Percentiles rank a stretch among this genome's conserved stretches.
Evolutionary conservation across 768 basidiomycete genomes (phyloP).

Genomic region (Boletus reticuloceps): DNA sequence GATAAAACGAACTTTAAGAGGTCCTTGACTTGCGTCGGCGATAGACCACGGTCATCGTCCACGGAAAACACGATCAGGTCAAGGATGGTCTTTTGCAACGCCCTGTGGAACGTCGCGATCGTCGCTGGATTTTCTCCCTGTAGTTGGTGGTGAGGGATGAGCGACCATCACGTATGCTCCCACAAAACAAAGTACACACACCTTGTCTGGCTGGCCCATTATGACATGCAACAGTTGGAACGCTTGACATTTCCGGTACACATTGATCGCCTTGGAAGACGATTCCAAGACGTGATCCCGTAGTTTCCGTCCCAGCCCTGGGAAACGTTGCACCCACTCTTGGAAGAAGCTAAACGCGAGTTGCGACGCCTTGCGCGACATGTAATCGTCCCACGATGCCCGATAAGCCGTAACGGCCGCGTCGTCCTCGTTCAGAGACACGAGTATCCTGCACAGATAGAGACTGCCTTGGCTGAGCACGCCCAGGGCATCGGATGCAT

Average conservation of each 20-base stretch:
- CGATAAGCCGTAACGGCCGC: slow-evolving; percentile 55
- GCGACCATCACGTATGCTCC: background rate
- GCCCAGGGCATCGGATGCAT: slow-evolving; percentile 58
- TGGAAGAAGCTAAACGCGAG: slow-evolving; percentile 74
- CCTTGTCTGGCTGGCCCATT: slow-evolving; percentile 41
- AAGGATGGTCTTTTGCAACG: slow-evolving; percentile 49
- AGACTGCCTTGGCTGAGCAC: slow-evolving; percentile 68
- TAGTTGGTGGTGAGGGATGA: slow-evolving; percentile 1
- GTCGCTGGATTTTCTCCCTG: slow-evolving; percentile 43
- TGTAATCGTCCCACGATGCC: slow-evolving; percentile 69
- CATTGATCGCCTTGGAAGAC: slow-evolving; percentile 62
- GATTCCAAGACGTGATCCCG: slow-evolving; percentile 57
- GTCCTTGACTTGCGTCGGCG: slow-evolving; percentile 72
- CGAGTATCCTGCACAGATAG: slow-evolving; percentile 59
- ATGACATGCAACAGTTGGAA: slow-evolving; percentile 71
- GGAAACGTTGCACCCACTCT: slow-evolving; percentile 70
- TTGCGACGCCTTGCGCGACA: slow-evolving; percentile 75
- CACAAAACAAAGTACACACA: slow-evolving; percentile 3
- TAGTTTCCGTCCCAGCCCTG: slow-evolving; percentile 62
- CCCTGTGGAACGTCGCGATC: slow-evolving; percentile 41
- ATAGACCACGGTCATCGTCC: slow-evolving; percentile 44
- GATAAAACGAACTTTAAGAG: slow-evolving; percentile 66
- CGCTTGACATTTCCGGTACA: slow-evolving; percentile 72
- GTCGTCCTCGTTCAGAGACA: slow-evolving; percentile 37
- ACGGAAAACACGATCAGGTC: slow-evolving; percentile 48